Conservation (phyloP, 1,284 basidiomycete genomes). For the Trametes sp. region DNA sequence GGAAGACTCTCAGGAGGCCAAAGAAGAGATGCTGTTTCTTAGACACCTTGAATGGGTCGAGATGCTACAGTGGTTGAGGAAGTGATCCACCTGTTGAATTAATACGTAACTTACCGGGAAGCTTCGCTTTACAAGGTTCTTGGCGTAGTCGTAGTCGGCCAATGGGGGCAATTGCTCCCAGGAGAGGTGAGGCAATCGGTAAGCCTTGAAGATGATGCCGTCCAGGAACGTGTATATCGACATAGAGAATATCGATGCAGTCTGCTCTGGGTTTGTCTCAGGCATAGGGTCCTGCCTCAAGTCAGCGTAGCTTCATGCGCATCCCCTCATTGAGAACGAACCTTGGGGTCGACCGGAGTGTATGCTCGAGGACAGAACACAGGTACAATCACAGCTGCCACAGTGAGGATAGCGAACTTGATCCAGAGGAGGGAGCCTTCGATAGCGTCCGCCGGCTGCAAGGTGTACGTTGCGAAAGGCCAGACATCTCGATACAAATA, state of each 20-base stretch:
- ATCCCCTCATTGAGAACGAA: conserved; percentile 28
- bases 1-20: conserved; percentile 38
- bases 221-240: conserved; percentile 64
- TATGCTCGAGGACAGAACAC: conserved; percentile 53
- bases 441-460: conserved; percentile 47
- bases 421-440: conserved; percentile 42
- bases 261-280: conserved; percentile 70
- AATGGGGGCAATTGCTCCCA: conserved; percentile 48
- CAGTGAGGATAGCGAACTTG: conserved; percentile 46
- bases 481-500: conserved; percentile 72
- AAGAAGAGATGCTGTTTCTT: conserved; percentile 40
- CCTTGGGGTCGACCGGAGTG: conserved; percentile 52
- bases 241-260: conserved; percentile 63
- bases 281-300: conserved; percentile 50
- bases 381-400: conserved; percentile 51
- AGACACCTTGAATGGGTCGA: conserved; percentile 37
- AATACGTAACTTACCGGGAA: conserved; percentile 31
- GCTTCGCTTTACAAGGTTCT: conserved; percentile 47
- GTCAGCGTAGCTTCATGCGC: background rate
- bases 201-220: conserved; percentile 39
- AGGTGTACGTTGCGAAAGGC: conserved; percentile 62
- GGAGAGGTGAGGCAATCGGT: conserved; percentile 34
- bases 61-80: conserved; percentile 21
- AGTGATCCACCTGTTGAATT: background rate
- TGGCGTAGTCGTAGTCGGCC: conserved; percentile 54